Base-by-base conservation (phyloP, 2,329 filamentous ascomycete genomes). In the Scolecobasidium constrictum region DNA sequence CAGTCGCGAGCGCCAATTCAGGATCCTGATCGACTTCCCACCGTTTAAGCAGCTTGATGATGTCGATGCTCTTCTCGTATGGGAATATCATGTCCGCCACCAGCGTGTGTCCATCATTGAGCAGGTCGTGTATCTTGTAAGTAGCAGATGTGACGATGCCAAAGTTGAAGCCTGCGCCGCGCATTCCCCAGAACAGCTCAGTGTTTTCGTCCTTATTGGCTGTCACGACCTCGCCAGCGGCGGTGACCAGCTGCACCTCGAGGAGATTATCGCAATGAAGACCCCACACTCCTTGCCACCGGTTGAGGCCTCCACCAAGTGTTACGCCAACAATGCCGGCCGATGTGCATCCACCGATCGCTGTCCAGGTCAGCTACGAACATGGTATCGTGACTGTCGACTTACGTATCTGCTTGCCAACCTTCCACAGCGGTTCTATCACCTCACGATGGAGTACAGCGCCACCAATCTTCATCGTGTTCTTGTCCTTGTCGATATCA, bases 121-220 rank as follows among this genome's bases (percentile, higher is more conserved):
- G 7, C n/a, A 55, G 47, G 7, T 46, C 36, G 42, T 56, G 50
- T n/a, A 51, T 54, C 42, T 52, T 53, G 18, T 33, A 45, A 5
- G 40, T 45, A 4, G 18, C 19, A 16, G 45, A 11, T 2, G 68
- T 73, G 13, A 77, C 68, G 42, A 77, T 66, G 33, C 73, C 74
- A 45, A 77, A 77, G 54, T 77, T 77, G 46, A 75, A 69, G 40
- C 43, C 11, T 33, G 38, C 40, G 4, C 40, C 40, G 7, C 40
- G 31, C 28, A 42, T 42, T 17, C 21, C 40, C 40, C 40, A 42
- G 20, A 42, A 42, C 16, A 18, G 31, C 1, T 42, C 40, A 7
- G 21, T 2, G 15, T 45, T 45, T 21, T 44, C 20, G 17, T 19
- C 36, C 12, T 60, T 55, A 33, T 61, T 56, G 1, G 64, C 65